Evolutionary conservation across 108 stramenopile genomes (phyloP), one percentile per base, ranked within the genome.

Genomic region (Epithemia pelagica): DNA sequence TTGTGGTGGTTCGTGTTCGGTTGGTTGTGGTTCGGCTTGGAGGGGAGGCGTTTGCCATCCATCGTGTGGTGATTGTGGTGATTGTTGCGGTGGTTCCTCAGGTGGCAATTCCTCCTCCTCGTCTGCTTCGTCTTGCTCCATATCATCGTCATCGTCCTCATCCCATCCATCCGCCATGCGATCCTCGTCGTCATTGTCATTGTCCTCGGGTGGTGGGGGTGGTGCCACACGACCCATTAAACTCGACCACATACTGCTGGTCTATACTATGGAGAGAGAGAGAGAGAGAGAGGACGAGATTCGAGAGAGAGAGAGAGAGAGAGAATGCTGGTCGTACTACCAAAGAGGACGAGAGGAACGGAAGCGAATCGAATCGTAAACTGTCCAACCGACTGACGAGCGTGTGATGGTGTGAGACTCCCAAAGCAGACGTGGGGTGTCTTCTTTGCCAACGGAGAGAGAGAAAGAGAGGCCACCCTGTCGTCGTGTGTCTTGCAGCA

Each of bases 111-210:
- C 19, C 20, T 65, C 63, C 26, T 59, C 66, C 3, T 67, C 66
- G 30, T 67, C 54, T 33, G 67, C 53, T 28, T 28, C n/a, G 0
- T 26, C 52, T 63, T 5, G 7, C 55, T 57, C 28, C 20, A 28
- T 10, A 28, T 31, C 61, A 5, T 15, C 27, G 8, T 62, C 61
- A 7, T 62, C 61, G 27, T 67, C 72, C 1, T 67, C 66, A 1
- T 73, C 66, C 66, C 66, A 62, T 25, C 65, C 59, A 29, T 37
- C 71, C 23, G 26, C 65, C 8, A 10, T 21, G 33, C 53, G 26
- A 23, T 27, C 68, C 26, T 46, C 60, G 46, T 67, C 66, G 53
- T 59, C 28, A 23, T 61, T 59, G 5, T 58, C 57, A 21, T 58
- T 20, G 57, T 58, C 57, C 15, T 27, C 23, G 15, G 37, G 37